Base-by-base conservation (phyloP, 371 early-diverging fungal genomes). In the Agmasoma carcini region DNA sequence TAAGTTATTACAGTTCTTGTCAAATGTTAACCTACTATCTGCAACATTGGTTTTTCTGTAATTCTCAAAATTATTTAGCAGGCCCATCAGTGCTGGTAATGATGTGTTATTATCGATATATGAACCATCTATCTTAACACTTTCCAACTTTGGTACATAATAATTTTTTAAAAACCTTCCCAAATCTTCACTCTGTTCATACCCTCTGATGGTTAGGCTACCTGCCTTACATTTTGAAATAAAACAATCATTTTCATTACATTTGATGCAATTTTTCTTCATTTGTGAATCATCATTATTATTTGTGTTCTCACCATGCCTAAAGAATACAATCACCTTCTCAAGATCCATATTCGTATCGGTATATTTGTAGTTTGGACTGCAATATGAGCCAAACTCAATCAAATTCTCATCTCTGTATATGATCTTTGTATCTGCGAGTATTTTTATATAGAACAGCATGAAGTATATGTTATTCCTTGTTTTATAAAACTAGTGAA, bases 271-370 rank as follows among this genome's bases (percentile, higher is more conserved):
- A 22, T 59, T 52, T 41, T 56, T 49, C 14, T 58, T 37, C 12
- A 38, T 25, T 69, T 69, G 69, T 29, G 27, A 26, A 9, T 53
- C 29, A 26, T 23, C 20, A 20, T 23, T 39, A 34, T 53, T 50
- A 19, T 36, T 20, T 9, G 66, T 30, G 19, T 69, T 56, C 19
- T 68, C 72, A 9, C 72, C 72, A 55, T 72, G 72, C 37, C 72
- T 55, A 46, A 59, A 60, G n/a, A 72, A 39, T 9, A 66, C 69
- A 57, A 57, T 25, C 11, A 57, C 27, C 22, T 57, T 57, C n/a
- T 38, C 40, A 3, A 54, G 43, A 3, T 17, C 40, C 4, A 23
- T 5, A 26, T 43, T 23, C 14, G 39, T n/a, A 6, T 6, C 9
- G n/a, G 31, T 14, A 36, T 6, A 39, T n/a, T 14, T 27, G 27